These are phyloP conservation scores for Komagataella populi DNA, from an alignment of 805 yeast genomes.

Conservation along the genomic window DNA sequence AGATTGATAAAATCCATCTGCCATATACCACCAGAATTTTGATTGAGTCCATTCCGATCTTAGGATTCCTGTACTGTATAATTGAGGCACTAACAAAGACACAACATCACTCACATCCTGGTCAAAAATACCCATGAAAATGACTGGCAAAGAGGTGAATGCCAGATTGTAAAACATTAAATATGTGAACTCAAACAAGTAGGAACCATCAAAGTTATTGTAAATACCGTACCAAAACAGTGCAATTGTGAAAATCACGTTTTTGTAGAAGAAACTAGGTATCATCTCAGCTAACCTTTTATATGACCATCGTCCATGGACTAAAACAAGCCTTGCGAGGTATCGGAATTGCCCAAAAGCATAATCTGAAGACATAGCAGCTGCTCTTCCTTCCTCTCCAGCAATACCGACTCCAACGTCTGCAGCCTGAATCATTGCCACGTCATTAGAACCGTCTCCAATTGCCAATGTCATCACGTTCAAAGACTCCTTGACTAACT, in stretches of 20 bases:
- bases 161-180: slow-evolving; percentile 76
- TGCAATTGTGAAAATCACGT: slow-evolving; percentile 61
- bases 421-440: slow-evolving; percentile 84
- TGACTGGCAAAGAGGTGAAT: slow-evolving; percentile 70
- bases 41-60: slow-evolving; percentile 56
- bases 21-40: slow-evolving; percentile 63
- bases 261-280: slow-evolving; percentile 70
- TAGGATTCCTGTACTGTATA: slow-evolving; percentile 61
- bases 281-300: slow-evolving; percentile 75
- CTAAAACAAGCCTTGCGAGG: slow-evolving; percentile 48
- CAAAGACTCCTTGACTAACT: slow-evolving; percentile 56
- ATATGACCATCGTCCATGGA: slow-evolving; percentile 83
- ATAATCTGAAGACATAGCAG: slow-evolving; percentile 80
- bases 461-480: slow-evolving; percentile 79
- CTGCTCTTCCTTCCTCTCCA: slow-evolving; percentile 86
- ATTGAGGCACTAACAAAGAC: slow-evolving; percentile 59
- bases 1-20: slow-evolving; percentile 69
- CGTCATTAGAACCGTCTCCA: slow-evolving; percentile 86
- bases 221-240: slow-evolving; percentile 72
- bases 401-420: slow-evolving; percentile 85
- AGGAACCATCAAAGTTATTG: slow-evolving; percentile 67
- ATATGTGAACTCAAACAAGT: slow-evolving; percentile 65
- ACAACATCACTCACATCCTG: slow-evolving; percentile 67
- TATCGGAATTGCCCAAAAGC: slow-evolving; percentile 77
- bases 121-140: slow-evolving; percentile 65